These are phyloP conservation scores for Tetraselmis chui DNA, from an alignment of 139 green algal genomes.

Conservation along the genomic window DNA sequence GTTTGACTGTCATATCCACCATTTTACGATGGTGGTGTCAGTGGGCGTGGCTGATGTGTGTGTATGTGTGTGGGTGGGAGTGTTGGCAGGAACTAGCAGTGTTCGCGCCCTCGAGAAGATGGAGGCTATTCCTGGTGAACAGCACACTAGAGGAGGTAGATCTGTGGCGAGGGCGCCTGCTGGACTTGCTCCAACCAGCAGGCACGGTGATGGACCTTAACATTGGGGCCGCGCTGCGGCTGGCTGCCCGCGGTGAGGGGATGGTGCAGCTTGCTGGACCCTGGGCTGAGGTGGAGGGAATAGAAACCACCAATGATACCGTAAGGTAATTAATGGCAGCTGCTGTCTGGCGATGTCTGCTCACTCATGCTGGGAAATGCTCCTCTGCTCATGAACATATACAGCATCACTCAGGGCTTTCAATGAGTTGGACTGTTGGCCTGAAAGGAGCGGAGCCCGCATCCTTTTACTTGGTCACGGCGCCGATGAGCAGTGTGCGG, in stretches of 20 bases:
- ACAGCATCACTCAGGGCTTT: too few species aligned
- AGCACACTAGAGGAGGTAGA: constrained; percentile 62
- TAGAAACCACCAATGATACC: too few species aligned
- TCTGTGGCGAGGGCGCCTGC: constrained; percentile 33
- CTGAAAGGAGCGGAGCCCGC: constrained; percentile 43
- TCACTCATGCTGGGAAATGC: too few species aligned
- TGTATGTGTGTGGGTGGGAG: too few species aligned
- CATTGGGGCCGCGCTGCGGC: constrained; percentile 86
- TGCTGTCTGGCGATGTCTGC: too few species aligned
- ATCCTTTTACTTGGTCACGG: constrained; percentile 87
- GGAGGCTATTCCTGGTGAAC: constrained; percentile 80
- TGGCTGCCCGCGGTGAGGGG: constrained; percentile 56
- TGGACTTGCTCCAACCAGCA: constrained; percentile 67
- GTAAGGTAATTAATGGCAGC: too few species aligned
- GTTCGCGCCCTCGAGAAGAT: constrained; percentile 46
- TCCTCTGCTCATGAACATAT: too few species aligned
- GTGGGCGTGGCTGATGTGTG: too few species aligned
- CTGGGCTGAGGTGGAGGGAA: too few species aligned
- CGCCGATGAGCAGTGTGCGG: constrained; percentile 87
- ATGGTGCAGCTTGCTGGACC: constrained; percentile 9
- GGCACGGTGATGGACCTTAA: constrained; percentile 93
- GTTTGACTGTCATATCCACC: too few species aligned
- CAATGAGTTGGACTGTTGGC: too few species aligned
- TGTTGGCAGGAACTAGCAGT: constrained; percentile 44
- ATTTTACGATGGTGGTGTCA: too few species aligned